phyloP scores from a whole-genome alignment of 352 stramenopile species.

The Phytophthora hybrid region DNA sequence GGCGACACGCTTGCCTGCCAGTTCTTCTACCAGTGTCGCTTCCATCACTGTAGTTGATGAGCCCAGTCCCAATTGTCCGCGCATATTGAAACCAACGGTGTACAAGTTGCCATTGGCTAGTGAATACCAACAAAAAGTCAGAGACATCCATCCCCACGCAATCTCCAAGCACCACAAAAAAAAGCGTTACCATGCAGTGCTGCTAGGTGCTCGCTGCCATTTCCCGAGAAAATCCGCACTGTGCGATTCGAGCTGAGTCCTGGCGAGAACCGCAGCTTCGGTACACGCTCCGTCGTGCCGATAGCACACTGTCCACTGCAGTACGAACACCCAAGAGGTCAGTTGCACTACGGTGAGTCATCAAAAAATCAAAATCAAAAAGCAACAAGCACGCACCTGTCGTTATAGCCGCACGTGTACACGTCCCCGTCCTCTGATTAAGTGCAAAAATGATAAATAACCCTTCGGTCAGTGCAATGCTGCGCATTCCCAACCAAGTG shows the following conservation, averaged over 20 bases:
- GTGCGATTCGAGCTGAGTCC: conserved; percentile 71
- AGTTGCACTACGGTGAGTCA: background rate
- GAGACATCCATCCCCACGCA: background rate
- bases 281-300: conserved; percentile 80
- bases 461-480: background rate
- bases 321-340: background rate
- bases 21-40: conserved; percentile 52
- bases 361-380: background rate
- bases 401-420: conserved; percentile 93
- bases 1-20: conserved; percentile 65
- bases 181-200: conserved; percentile 70
- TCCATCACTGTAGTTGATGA: conserved; percentile 70
- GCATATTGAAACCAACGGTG: conserved; percentile 93
- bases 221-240: conserved; percentile 87
- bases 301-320: conserved; percentile 91
- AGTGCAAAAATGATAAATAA: conserved; percentile 2
- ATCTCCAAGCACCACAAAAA: background rate
- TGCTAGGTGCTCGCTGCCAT: conserved; percentile 93
- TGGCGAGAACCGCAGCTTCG: conserved; percentile 52
- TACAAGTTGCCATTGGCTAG: conserved; percentile 83
- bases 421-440: conserved; percentile 73
- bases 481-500: background rate
- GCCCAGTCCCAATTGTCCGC: conserved; percentile 90
- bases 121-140: background rate
- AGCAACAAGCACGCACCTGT: too few relatives aligned